Evolutionary conservation across 2,329 filamentous ascomycete genomes (phyloP), one percentile per base, ranked within the genome.

Genomic region (Claviceps monticola): DNA sequence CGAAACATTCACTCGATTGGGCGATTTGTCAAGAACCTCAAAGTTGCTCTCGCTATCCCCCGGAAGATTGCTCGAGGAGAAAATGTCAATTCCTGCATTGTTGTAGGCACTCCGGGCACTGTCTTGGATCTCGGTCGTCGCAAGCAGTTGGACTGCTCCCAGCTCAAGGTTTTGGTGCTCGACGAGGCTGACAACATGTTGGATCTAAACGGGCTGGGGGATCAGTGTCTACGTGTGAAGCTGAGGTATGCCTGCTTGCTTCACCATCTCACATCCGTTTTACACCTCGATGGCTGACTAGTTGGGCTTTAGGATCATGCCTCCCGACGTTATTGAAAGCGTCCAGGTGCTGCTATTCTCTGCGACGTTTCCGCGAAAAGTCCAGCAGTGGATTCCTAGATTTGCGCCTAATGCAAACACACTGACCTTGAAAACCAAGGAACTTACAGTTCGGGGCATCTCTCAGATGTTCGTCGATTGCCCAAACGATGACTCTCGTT

Each of bases 161-260:
- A 82, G 53, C 74, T 98, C 59, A 87, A 82, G 66, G 79, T 95
- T 8, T 77, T 98, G 55, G 91, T 96, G 52, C 77, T 98, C 50
- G 93, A 98, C 62, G 93, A 98, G 72, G 93, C 93, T 53, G 93
- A 98, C 71, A 97, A 96, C 71, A 98, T 98, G 93, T 74, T 98
- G 54, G 93, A 97, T 64, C 85, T 91, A 68, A 88, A 95, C 69
- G 91, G 93, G 49, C 75, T 98, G 51, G 93, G 93, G 50, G 93
- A 97, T 54, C 93, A 98, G 70, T 97, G 91, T 68, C 79, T 89
- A 60, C 83, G 90, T 58, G 88, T 96, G 60, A 95, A 94, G 73
- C 69, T 49, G 9, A 48, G 70, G 88, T 93, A 70, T 56, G 62
- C 17, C 2, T 9, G n/a, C 14, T 26, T 14, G 8, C 21, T 16